Evolutionary conservation across 148 eudicot genomes (phyloP), one percentile per base, ranked within the genome.

Genomic region (Silene latifolia): DNA sequence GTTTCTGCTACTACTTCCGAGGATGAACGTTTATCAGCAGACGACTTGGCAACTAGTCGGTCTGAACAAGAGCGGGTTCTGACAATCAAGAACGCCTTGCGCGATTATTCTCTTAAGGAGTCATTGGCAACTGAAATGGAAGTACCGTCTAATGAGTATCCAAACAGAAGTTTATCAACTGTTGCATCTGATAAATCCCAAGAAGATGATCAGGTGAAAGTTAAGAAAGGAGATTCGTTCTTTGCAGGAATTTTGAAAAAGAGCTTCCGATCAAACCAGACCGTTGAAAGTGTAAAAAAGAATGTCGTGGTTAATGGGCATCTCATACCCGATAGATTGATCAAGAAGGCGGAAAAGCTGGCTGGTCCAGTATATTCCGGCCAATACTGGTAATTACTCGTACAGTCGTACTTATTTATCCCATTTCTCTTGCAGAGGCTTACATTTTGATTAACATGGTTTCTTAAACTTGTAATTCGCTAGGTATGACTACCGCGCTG

Each of bases 401-500:
- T 39, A 39, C 8, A 42, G 57, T 72, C 79, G 15, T 39, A 39
- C 8, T 39, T 48, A 48, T 48, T 58, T 58, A 58, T 5, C 0
- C 23, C 62, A 58, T 58, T 58, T 58, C 62, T 17, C 39, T 35
- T 35, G 4, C 39, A 35, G 3, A 51, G 56, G 2, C 9, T 15
- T 2, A 48, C 14, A 48, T 64, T 42, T 44, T 12, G 24, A 23
- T 44, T 25, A 44, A 69, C 73, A 51, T 71, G 19, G 39, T 54
- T 23, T 68, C 8, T 32, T 67, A 13, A 48, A 69, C 57, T 65
- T 59, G 75, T 9, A 77, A 69, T 76, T 62, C 47, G 51, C 70
- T 76, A 96, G 99, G 99, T 96, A 96, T 69, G 99, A 96, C 73
- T 88, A 74, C 71, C 84, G 90, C 82, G 99, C 95, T 81, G 99